phyloP scores from a whole-genome alignment of 2,329 filamentous ascomycete genomes.

The Fusarium tricinctum region DNA sequence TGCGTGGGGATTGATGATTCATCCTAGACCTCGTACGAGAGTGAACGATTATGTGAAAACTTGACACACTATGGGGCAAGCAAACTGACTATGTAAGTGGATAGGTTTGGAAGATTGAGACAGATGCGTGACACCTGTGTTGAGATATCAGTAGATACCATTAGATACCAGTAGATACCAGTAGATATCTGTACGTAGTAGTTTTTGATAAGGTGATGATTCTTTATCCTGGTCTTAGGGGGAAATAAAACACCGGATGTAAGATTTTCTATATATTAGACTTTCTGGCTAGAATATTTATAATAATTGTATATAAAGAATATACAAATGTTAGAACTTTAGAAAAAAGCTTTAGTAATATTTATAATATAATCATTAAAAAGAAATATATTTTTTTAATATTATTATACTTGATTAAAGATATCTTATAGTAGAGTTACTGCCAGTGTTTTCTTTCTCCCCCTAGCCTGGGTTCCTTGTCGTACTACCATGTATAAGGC shows the following conservation, averaged over 20 bases:
- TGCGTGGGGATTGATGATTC: not conserved
- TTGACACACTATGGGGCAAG: not conserved
- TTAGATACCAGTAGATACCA: not conserved
- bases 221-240: not conserved
- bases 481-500: not conserved
- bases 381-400: no score
- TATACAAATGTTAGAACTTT: no score
- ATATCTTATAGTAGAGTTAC: no score
- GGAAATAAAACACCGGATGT: no score
- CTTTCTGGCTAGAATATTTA: no score
- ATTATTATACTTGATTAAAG: no score
- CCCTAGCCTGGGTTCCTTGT: not conserved
- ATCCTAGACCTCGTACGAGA: not conserved
- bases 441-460: no score
- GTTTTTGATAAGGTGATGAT: not conserved
- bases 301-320: no score
- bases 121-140: not conserved
- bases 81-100: not conserved
- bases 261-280: no score
- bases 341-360: no score
- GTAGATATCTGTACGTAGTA: not conserved
- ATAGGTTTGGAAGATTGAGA: not conserved
- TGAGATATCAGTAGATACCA: not conserved
- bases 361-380: no score
- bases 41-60: not conserved